Evolutionary conservation across 805 yeast genomes (phyloP).

Genomic region (Debaryomyces prosopidis): DNA sequence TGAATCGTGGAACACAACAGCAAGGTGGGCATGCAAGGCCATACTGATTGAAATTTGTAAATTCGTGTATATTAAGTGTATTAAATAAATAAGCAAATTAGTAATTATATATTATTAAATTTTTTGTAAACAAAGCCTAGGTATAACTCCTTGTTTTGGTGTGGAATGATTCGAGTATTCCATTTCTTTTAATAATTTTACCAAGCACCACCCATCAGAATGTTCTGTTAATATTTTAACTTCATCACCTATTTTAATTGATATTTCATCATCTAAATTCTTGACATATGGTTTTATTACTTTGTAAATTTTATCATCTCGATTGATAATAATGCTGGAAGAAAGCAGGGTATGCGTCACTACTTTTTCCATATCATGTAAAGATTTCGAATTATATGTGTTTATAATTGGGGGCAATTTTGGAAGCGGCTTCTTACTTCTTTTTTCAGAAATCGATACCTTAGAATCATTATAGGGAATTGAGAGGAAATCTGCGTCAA

Average conservation of each 20-base stretch:
- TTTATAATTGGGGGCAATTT: slow-evolving; percentile 14
- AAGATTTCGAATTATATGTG: slow-evolving; percentile 7
- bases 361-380: slow-evolving; percentile 12
- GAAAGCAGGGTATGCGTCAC: slow-evolving; percentile 7
- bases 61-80: slow-evolving; percentile 3
- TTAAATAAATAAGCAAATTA: background rate
- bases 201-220: slow-evolving; percentile 43
- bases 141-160: slow-evolving; percentile 32
- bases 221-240: slow-evolving; percentile 24
- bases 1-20: slow-evolving; percentile 1
- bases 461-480: slow-evolving; percentile 3
- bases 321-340: background rate
- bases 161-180: background rate
- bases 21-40: slow-evolving; percentile 4
- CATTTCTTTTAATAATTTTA: slow-evolving; percentile 11
- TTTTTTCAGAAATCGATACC: slow-evolving; percentile 1
- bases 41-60: background rate
- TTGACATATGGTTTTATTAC: slow-evolving; percentile 29
- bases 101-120: slow-evolving; percentile 3
- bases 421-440: slow-evolving; percentile 15
- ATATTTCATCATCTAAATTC: slow-evolving; percentile 34
- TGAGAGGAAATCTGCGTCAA: slow-evolving; percentile 4
- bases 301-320: slow-evolving; percentile 10
- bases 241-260: slow-evolving; percentile 29
- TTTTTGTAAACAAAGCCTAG: slow-evolving; percentile 25